Evolutionary conservation across 768 basidiomycete species (phyloP).

Genomic region (Boletus subcaerulescens): DNA sequence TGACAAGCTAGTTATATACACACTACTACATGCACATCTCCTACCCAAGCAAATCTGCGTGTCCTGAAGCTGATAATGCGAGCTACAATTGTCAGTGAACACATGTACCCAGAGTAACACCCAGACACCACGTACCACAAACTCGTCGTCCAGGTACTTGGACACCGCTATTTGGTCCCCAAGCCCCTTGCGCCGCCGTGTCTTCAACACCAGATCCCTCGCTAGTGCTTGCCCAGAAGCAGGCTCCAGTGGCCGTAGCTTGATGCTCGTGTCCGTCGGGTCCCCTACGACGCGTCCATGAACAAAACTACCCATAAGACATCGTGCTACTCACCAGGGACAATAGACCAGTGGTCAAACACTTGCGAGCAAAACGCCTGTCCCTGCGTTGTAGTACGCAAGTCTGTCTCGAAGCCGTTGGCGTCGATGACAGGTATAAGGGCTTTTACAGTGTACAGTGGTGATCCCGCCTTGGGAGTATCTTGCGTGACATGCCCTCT

Average conservation of each 20-base stretch:
- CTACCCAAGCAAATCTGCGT: slow-evolving; percentile 84
- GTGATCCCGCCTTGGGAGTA: slow-evolving; percentile 96
- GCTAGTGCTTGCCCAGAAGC: slow-evolving; percentile 95
- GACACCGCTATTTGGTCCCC: slow-evolving; percentile 97
- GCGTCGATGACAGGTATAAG: slow-evolving; percentile 98
- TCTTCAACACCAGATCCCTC: slow-evolving; percentile 93
- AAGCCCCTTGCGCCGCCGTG: slow-evolving; percentile 91
- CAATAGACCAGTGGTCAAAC: slow-evolving; percentile 98
- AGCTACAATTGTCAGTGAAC: slow-evolving; percentile 48
- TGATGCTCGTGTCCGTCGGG: slow-evolving; percentile 96
- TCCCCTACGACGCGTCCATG: slow-evolving; percentile 57
- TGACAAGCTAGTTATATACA: slow-evolving; percentile 9
- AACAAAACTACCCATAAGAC: neutral
- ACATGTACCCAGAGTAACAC: neutral
- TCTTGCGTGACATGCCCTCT: slow-evolving; percentile 99
- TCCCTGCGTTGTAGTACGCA: slow-evolving; percentile 96
- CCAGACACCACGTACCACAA: slow-evolving; percentile 60
- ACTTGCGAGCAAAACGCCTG: slow-evolving; percentile 98
- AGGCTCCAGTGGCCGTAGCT: slow-evolving; percentile 93
- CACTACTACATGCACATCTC: slow-evolving; percentile 8
- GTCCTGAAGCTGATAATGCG: slow-evolving; percentile 93
- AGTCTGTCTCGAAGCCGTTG: slow-evolving; percentile 97
- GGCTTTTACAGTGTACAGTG: slow-evolving; percentile 96
- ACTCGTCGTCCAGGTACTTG: slow-evolving; percentile 96
- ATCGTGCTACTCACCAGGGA: slow-evolving; percentile 66